Percentiles rank a stretch among this genome's conserved stretches.
phyloP scores from a whole-genome alignment of 2,329 filamentous ascomycete genomes.

The Pyrenophora graminea region DNA sequence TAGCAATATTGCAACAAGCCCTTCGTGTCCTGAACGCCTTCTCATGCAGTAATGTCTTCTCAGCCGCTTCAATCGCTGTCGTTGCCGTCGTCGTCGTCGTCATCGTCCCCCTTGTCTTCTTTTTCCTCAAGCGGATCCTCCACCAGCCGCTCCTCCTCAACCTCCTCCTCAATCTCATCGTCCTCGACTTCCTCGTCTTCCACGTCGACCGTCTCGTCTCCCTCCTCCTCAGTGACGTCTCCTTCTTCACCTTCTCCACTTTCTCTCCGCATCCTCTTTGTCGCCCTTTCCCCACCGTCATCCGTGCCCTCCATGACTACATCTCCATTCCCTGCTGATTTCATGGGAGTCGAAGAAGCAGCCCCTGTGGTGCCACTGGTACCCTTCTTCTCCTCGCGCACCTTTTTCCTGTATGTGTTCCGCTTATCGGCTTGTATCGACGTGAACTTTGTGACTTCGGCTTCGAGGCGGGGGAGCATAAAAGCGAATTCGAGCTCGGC shows the following conservation, averaged over 20 bases:
- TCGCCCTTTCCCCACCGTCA: constrained; percentile 52
- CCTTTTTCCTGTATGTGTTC: constrained; percentile 71
- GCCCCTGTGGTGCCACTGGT: not conserved
- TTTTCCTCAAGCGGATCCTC: constrained; percentile 52
- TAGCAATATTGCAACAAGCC: not conserved
- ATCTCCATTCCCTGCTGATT: constrained; percentile 5
- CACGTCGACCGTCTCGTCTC: constrained; percentile 49
- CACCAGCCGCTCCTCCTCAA: constrained; percentile 55
- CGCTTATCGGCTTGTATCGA: constrained; percentile 74
- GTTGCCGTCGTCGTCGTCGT: constrained; percentile 61
- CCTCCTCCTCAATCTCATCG: constrained; percentile 61
- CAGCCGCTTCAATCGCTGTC: constrained; percentile 42
- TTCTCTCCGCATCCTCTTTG: constrained; percentile 54
- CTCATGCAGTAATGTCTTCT: constrained; percentile 29
- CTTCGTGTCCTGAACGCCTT: constrained; percentile 29
- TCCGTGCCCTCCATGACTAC: constrained; percentile 11
- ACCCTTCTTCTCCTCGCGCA: constrained; percentile 65
- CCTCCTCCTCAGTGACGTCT: constrained; percentile 45
- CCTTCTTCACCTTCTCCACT: constrained; percentile 46
- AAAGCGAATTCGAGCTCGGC: constrained; percentile 74
- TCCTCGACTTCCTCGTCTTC: constrained; percentile 58
- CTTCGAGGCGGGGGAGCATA: constrained; percentile 73
- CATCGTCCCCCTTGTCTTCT: constrained; percentile 50
- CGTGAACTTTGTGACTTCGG: constrained; percentile 77
- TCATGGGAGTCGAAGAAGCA: constrained; percentile 4